Evolutionary conservation across 2,329 filamentous ascomycete genomes (phyloP).

Genomic region (Paecilomyces variotii): DNA sequence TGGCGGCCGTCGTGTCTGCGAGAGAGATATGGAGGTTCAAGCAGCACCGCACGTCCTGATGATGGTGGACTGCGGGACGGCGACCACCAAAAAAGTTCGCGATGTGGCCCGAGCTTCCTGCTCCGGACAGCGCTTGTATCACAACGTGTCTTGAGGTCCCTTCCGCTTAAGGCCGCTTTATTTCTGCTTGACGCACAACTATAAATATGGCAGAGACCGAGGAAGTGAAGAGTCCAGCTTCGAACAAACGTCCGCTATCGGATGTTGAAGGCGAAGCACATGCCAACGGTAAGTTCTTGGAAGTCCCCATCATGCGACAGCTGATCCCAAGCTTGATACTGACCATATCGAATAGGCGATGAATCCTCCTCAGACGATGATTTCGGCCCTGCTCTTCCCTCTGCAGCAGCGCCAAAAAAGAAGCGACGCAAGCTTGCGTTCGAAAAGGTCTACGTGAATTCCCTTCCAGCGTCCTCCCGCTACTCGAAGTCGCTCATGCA

Average conservation of each 20-base stretch:
- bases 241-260: constrained; percentile 50
- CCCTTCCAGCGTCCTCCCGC: constrained; percentile 68
- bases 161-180: not conserved
- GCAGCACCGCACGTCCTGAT: not conserved
- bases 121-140: not conserved
- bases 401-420: constrained; percentile 71
- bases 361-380: constrained; percentile 71
- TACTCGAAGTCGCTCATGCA: constrained; percentile 99
- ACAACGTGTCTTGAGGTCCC: not conserved
- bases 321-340: not conserved
- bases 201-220: constrained; percentile 22
- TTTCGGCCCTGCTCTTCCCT: constrained; percentile 85
- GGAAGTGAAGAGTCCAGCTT: constrained; percentile 14
- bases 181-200: not conserved
- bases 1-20: not conserved
- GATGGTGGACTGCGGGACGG: constrained; percentile 11
- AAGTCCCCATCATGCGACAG: constrained; percentile 6
- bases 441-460: constrained; percentile 89
- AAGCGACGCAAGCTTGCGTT: constrained; percentile 85
- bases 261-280: constrained; percentile 43
- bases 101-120: constrained; percentile 19
- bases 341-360: not conserved
- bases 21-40: not conserved
- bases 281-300: constrained; percentile 21
- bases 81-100: constrained; percentile 19